These are phyloP conservation scores for Kwoniella bestiolae DNA, from an alignment of 768 basidiomycete species.

Conservation along the genomic window DNA sequence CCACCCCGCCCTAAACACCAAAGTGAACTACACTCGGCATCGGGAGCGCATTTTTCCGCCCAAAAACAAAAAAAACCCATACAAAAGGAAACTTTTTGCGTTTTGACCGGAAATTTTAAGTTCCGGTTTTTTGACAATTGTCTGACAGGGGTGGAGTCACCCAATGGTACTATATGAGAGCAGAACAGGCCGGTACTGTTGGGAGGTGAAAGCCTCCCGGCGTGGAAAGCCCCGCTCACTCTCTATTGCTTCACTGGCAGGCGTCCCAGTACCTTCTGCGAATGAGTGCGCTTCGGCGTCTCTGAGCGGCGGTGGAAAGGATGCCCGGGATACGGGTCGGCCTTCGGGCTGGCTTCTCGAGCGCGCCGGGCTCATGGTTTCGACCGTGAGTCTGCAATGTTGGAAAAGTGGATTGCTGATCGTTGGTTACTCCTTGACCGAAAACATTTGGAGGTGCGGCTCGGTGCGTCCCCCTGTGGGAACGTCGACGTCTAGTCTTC, in stretches of 20 bases:
- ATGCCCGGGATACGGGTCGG: not conserved
- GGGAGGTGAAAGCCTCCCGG: not conserved
- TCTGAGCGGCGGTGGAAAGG: constrained; percentile 10
- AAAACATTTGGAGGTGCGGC: constrained; percentile 58
- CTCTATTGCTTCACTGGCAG: constrained; percentile 13
- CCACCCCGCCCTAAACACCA: not conserved
- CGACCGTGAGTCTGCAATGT: constrained; percentile 26
- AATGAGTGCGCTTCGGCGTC: constrained; percentile 13
- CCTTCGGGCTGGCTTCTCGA: not conserved
- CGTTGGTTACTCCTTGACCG: constrained; percentile 57
- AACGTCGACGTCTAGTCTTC: constrained; percentile 56
- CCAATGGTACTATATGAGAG: constrained; percentile 24
- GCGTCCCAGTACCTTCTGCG: constrained; percentile 8
- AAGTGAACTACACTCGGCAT: constrained; percentile 15
- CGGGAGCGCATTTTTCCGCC: constrained; percentile 16
- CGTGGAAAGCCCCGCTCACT: not conserved
- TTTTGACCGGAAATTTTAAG: constrained; percentile 23
- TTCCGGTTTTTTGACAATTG: constrained; percentile 21
- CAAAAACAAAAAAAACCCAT: constrained; percentile 22
- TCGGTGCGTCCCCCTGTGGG: constrained; percentile 32
- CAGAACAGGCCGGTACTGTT: not conserved
- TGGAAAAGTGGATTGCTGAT: constrained; percentile 58
- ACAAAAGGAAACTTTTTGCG: constrained; percentile 24
- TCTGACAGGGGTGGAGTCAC: constrained; percentile 10
- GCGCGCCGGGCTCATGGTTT: constrained; percentile 10